phyloP scores from a whole-genome alignment of 495 filamentous ascomycete genomes.

The Aspergillus egyptiacus region DNA sequence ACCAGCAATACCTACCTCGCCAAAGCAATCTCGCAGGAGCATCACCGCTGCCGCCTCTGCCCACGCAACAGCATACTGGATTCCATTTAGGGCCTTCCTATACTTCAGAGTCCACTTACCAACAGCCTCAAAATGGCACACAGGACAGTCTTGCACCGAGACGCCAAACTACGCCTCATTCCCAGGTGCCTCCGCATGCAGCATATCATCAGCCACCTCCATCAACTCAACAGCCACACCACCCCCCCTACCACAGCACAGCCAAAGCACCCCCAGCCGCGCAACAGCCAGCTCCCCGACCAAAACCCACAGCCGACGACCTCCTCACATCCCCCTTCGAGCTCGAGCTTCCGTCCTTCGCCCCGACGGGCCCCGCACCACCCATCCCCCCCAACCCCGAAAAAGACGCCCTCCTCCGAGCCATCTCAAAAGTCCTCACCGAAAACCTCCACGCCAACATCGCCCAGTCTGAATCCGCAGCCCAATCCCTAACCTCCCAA shows the following conservation, averaged over 20 bases:
- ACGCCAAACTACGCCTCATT: constrained; percentile 18
- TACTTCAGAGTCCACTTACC: constrained; percentile 13
- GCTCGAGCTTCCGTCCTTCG: constrained; percentile 53
- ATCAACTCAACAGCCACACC: constrained; percentile 11
- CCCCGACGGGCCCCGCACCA: constrained; percentile 57
- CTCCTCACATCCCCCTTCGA: constrained; percentile 67
- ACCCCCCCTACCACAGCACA: background rate
- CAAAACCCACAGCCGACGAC: constrained; percentile 54
- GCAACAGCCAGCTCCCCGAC: constrained; percentile 27
- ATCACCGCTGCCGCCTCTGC: background rate
- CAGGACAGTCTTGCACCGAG: constrained; percentile 10
- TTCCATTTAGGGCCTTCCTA: constrained; percentile 15
- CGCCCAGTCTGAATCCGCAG: constrained; percentile 59
- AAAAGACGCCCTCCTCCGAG: constrained; percentile 80
- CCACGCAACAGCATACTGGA: constrained; percentile 8
- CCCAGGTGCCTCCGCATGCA: constrained; percentile 8
- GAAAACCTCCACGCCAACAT: constrained; percentile 58
- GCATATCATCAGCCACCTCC: constrained; percentile 12
- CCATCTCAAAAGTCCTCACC: constrained; percentile 63
- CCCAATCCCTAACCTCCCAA: constrained; percentile 72
- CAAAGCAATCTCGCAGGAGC: background rate
- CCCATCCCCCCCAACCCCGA: constrained; percentile 95
- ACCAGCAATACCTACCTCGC: constrained; percentile 17
- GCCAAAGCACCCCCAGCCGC: constrained; percentile 12
- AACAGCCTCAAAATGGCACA: constrained; percentile 12